These are phyloP conservation scores for Lathyrus sativus DNA, from an alignment of 306 rosid species.

Conservation along the genomic window DNA sequence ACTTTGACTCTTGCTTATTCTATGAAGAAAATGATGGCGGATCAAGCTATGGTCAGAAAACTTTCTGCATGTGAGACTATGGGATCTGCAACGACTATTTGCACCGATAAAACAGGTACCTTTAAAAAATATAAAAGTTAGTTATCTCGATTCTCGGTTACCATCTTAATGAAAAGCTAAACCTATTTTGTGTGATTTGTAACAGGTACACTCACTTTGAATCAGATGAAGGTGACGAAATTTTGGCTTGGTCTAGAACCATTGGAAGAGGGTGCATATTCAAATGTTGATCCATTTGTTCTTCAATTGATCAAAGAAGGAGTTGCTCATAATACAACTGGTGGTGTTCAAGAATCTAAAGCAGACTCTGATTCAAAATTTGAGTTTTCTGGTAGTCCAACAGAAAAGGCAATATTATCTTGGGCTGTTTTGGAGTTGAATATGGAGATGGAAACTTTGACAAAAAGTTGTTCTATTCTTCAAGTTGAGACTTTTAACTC, in stretches of 20 bases:
- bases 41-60: constrained; percentile 48
- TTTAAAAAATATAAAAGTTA: not conserved
- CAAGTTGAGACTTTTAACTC: constrained; percentile 46
- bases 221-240: constrained; percentile 45
- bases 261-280: not conserved
- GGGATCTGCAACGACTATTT: constrained; percentile 48
- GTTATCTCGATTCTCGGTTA: not conserved
- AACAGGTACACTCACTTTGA: constrained; percentile 45
- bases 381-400: constrained; percentile 46
- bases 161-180: not conserved
- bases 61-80: constrained; percentile 47
- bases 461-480: constrained; percentile 27
- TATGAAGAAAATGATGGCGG: constrained; percentile 54
- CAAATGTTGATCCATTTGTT: constrained; percentile 34
- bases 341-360: constrained; percentile 30
- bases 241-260: constrained; percentile 41
- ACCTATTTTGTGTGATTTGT: not conserved
- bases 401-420: constrained; percentile 41
- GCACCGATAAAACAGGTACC: constrained; percentile 47
- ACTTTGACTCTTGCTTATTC: constrained; percentile 47
- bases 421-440: constrained; percentile 38
- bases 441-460: constrained; percentile 38
- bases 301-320: constrained; percentile 41
- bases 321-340: constrained; percentile 43
- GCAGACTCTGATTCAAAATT: constrained; percentile 5